These are phyloP conservation scores for Dactylellina drechsleri DNA, from an alignment of 2,329 filamentous ascomycete species.

Conservation along the genomic window DNA sequence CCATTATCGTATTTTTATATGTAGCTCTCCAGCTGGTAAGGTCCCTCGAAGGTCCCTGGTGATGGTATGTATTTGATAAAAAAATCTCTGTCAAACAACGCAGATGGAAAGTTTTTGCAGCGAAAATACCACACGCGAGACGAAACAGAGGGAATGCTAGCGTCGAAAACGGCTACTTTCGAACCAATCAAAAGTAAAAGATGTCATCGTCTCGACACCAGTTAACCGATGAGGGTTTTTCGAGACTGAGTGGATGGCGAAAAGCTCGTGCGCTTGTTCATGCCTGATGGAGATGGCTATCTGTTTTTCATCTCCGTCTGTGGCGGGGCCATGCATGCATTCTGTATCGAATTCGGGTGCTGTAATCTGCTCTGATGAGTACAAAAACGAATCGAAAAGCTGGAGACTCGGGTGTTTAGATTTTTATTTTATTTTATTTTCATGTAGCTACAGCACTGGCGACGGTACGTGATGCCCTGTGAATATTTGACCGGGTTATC, in stretches of 20 bases:
- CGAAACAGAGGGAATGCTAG: slow-evolving; percentile 13
- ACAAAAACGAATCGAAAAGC: too few species aligned
- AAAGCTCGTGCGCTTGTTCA: slow-evolving; percentile 21
- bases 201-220: background rate
- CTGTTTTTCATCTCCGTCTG: slow-evolving; percentile 10
- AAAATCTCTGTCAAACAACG: slow-evolving; percentile 36
- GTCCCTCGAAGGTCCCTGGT: background rate
- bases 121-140: slow-evolving; percentile 33
- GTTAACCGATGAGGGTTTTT: slow-evolving; percentile 12
- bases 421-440: too few species aligned
- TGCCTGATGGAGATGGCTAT: slow-evolving; percentile 15
- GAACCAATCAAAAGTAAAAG: too few species aligned
- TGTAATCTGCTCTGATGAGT: too few species aligned
- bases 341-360: background rate
- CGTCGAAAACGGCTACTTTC: slow-evolving; percentile 12
- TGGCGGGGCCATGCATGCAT: slow-evolving; percentile 10
- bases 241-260: slow-evolving; percentile 1
- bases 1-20: slow-evolving; percentile 7
- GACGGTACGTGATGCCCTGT: too few species aligned
- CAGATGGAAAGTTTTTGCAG: slow-evolving; percentile 8
- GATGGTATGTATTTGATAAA: slow-evolving; percentile 13
- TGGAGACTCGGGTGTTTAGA: too few species aligned
- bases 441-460: too few species aligned
- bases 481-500: background rate
- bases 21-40: background rate